phyloP scores from a whole-genome alignment of 805 yeast species.

The Jamesozyma hellenica region DNA sequence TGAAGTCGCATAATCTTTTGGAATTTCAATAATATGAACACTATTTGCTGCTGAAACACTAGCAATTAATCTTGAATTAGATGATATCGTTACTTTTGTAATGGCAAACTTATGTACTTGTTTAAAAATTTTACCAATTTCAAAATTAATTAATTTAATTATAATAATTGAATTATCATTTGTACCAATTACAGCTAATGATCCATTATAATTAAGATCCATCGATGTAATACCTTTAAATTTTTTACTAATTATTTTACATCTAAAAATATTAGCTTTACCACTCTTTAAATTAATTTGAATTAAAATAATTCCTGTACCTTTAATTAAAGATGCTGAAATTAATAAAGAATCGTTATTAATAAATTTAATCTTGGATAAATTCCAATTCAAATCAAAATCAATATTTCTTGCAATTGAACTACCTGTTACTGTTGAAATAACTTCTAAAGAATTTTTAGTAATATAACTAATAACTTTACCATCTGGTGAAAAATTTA shows the following conservation, averaged over 20 bases:
- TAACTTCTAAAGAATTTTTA: conserved; percentile 36
- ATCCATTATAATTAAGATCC: conserved; percentile 31
- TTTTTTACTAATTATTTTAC: conserved; percentile 24
- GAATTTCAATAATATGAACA: conserved; percentile 53
- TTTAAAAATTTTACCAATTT: conserved; percentile 39
- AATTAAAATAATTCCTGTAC: conserved; percentile 34
- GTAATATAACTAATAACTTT: conserved; percentile 56
- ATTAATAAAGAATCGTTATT: conserved; percentile 30
- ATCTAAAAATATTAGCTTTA: conserved; percentile 15
- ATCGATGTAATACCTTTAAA: conserved; percentile 50
- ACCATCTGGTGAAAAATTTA: conserved; percentile 58
- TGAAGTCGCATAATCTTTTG: conserved; percentile 37
- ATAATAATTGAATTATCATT: conserved; percentile 56
- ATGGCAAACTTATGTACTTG: conserved; percentile 73
- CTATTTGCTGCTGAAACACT: conserved; percentile 73
- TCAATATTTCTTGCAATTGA: conserved; percentile 28
- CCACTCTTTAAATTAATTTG: conserved; percentile 23
- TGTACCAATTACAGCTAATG: conserved; percentile 35
- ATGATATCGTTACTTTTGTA: conserved; percentile 60
- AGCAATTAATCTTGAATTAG: conserved; percentile 55
- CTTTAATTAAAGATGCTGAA: conserved; percentile 35
- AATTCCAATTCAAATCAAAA: conserved; percentile 22
- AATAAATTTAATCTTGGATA: conserved; percentile 31
- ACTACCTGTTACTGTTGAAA: conserved; percentile 34
- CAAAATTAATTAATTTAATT: conserved; percentile 42